These are phyloP conservation scores for Ogataea paradorogensis DNA, from an alignment of 805 yeast genomes.

Conservation along the genomic window DNA sequence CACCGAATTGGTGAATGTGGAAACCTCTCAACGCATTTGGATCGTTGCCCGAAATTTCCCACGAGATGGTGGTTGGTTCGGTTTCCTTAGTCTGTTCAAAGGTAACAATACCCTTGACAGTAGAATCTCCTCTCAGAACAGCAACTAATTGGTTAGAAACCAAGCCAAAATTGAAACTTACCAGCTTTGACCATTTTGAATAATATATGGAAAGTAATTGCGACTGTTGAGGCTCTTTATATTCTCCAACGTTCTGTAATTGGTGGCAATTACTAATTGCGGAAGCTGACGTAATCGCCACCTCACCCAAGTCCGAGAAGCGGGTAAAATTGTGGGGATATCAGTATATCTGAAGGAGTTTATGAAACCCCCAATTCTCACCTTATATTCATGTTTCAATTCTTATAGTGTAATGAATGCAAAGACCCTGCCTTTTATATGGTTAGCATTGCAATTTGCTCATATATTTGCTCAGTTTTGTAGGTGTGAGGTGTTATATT, in stretches of 20 bases:
- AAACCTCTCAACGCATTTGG: slow-evolving; percentile 90
- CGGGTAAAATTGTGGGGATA: background rate
- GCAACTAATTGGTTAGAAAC: slow-evolving; percentile 63
- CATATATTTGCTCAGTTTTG: slow-evolving; percentile 1
- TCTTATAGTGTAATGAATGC: background rate
- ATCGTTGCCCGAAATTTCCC: slow-evolving; percentile 87
- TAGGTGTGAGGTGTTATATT: background rate
- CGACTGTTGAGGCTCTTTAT: too few species aligned
- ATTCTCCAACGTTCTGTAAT: background rate
- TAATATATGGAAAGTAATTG: background rate
- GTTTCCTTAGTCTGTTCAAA: slow-evolving; percentile 81
- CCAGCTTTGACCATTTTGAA: slow-evolving; percentile 15
- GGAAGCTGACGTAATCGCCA: background rate
- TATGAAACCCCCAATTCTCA: too few species aligned
- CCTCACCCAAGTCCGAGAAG: background rate
- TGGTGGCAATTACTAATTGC: slow-evolving; percentile 10
- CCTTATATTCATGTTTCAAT: too few species aligned
- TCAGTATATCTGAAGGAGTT: background rate
- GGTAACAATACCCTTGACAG: slow-evolving; percentile 80
- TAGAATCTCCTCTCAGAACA: slow-evolving; percentile 92
- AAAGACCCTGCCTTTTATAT: background rate
- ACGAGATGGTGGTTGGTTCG: slow-evolving; percentile 81
- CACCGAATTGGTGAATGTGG: slow-evolving; percentile 98
- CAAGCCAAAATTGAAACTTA: slow-evolving; percentile 16
- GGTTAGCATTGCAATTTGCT: background rate